phyloP scores from a whole-genome alignment of 2,329 filamentous ascomycete genomes.

The Blumeriella jaapii region DNA sequence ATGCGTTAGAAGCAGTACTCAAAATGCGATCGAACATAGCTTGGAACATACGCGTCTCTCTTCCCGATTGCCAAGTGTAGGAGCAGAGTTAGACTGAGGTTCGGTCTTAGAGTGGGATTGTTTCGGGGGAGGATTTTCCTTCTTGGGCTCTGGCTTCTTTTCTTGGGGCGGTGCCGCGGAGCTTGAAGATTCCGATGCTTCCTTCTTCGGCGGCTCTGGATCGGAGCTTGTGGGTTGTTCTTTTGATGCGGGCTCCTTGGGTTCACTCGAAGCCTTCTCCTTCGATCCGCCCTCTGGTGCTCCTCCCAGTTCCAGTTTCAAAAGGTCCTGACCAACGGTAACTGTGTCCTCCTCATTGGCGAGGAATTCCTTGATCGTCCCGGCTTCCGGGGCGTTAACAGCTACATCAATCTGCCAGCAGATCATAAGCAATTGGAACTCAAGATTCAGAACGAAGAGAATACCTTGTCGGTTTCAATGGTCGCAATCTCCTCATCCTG shows the following conservation, averaged over 20 bases:
- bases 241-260: conserved; percentile 47
- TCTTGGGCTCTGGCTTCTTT: conserved; percentile 32
- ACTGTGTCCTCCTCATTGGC: conserved; percentile 94
- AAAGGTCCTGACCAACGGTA: conserved; percentile 81
- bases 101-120: conserved; percentile 24
- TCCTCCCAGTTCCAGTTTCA: conserved; percentile 73
- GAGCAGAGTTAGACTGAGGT: conserved; percentile 22
- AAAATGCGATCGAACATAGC: background rate
- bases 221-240: conserved; percentile 43
- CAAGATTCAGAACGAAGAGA: background rate
- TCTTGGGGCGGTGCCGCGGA: conserved; percentile 29
- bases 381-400: conserved; percentile 85
- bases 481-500: conserved; percentile 97
- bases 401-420: conserved; percentile 74
- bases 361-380: conserved; percentile 83
- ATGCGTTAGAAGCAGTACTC: conserved; percentile 9
- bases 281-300: conserved; percentile 41
- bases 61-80: conserved; percentile 59
- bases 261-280: conserved; percentile 40
- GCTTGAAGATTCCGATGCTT: conserved; percentile 28
- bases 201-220: conserved; percentile 26
- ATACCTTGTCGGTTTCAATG: conserved; percentile 96
- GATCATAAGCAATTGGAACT: conserved; percentile 8
- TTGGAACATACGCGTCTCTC: conserved; percentile 65
- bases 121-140: conserved; percentile 30